phyloP scores from a whole-genome alignment of 768 basidiomycete genomes.

The Mrakia blollopis region DNA sequence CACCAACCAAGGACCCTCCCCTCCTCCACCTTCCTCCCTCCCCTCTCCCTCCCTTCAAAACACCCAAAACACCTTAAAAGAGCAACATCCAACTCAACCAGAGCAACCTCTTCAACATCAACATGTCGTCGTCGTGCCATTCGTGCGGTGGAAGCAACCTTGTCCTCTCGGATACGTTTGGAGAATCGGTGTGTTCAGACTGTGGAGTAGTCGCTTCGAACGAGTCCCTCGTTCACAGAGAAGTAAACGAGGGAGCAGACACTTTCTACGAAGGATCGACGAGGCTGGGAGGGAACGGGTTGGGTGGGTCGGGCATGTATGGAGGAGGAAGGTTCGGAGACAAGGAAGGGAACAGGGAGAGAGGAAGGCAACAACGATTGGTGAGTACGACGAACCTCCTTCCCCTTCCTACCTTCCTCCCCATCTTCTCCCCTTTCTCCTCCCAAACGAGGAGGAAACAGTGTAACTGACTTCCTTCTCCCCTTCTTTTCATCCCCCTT shows the following conservation, averaged over 20 bases:
- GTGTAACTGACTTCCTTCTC: not conserved
- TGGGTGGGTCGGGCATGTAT: not conserved
- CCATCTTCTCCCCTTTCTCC: not conserved
- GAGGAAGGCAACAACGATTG: conserved; percentile 7
- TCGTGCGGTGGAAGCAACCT: conserved; percentile 18
- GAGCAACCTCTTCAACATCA: not conserved
- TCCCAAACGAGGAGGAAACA: not conserved
- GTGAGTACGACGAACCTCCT: conserved; percentile 4
- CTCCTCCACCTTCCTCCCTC: not conserved
- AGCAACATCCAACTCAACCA: not conserved
- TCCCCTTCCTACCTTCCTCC: not conserved
- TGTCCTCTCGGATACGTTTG: conserved; percentile 17
- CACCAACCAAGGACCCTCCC: not conserved
- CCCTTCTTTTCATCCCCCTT: too few relatives aligned
- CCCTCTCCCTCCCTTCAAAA: not conserved
- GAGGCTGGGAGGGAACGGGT: not conserved
- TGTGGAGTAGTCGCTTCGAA: conserved; percentile 21
- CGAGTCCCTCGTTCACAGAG: conserved; percentile 17
- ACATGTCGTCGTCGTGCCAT: not conserved
- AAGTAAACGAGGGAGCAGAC: conserved; percentile 15
- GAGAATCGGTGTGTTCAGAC: conserved; percentile 27
- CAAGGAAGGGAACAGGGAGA: conserved; percentile 7
- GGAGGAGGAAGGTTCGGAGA: not conserved
- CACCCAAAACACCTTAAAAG: not conserved
- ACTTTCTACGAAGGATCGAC: conserved; percentile 10